Percentiles rank a stretch among this genome's conserved stretches.
phyloP scores from a whole-genome alignment of 768 basidiomycete species.

The Tephrocybe sp. region DNA sequence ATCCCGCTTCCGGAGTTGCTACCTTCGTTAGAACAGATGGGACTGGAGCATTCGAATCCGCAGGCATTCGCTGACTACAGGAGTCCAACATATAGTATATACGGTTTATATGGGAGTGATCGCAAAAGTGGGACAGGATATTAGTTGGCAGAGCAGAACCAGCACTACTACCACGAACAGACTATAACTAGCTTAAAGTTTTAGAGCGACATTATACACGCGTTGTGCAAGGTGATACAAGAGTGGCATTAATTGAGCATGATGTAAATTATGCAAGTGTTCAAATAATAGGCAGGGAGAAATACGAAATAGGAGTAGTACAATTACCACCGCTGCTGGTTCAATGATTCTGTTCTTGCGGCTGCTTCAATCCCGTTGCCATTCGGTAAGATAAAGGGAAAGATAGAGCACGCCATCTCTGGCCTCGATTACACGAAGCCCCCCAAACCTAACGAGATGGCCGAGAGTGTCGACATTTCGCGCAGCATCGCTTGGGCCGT shows the following conservation, averaged over 20 bases:
- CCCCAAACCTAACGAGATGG: neutral
- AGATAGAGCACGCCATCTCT: neutral
- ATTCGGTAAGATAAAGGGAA: neutral
- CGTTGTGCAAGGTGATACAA: too few relatives aligned
- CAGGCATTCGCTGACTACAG: slow-evolving; percentile 65
- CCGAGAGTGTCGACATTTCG: slow-evolving; percentile 4
- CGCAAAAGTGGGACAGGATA: slow-evolving; percentile 42
- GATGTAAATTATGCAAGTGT: too few relatives aligned
- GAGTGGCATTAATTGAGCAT: too few relatives aligned
- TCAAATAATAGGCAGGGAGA: too few relatives aligned
- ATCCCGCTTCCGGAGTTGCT: slow-evolving; percentile 78
- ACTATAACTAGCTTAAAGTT: neutral
- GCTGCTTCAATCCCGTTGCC: too few relatives aligned
- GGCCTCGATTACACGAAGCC: neutral
- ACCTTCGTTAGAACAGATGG: slow-evolving; percentile 78
- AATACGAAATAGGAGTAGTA: too few relatives aligned
- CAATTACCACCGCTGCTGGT: too few relatives aligned
- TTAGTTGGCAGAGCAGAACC: neutral
- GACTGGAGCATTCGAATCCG: slow-evolving; percentile 57
- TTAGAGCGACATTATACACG: too few relatives aligned
- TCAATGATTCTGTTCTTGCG: too few relatives aligned
- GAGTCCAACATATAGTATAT: slow-evolving; percentile 83
- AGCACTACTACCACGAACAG: neutral
- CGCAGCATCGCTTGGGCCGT: neutral
- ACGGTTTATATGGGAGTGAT: slow-evolving; percentile 65